Conservation (phyloP, 2,329 filamentous ascomycete species). For the Neofusicoccum sp. region DNA sequence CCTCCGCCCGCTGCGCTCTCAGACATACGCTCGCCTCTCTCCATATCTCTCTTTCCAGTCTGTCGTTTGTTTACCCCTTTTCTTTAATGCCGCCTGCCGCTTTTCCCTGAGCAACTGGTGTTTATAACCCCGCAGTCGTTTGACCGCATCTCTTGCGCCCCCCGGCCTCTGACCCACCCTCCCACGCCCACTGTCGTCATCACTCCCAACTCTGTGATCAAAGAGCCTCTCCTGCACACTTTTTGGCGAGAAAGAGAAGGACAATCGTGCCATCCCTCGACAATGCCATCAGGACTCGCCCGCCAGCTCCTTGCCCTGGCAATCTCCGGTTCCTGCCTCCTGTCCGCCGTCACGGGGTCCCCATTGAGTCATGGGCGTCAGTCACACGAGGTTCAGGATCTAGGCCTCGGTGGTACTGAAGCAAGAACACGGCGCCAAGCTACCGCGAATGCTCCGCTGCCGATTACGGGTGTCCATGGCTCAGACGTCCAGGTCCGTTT, state of each 20-base stretch:
- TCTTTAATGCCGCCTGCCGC: not conserved
- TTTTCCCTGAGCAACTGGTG: too few species aligned
- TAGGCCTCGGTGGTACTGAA: not conserved
- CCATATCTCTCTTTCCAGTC: conserved; percentile 8
- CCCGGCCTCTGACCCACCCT: not conserved
- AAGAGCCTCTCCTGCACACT: not conserved
- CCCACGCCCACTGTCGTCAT: not conserved
- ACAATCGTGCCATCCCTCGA: not conserved
- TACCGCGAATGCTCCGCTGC: conserved; percentile 17
- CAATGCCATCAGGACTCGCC: not conserved
- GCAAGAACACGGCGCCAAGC: not conserved
- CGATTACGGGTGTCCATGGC: conserved; percentile 23
- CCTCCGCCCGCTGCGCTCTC: not conserved
- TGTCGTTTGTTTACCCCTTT: conserved; percentile 7
- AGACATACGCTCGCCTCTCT: not conserved
- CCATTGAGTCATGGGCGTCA: not conserved
- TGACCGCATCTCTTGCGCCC: not conserved
- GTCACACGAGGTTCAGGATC: not conserved
- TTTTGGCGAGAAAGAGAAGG: too few species aligned
- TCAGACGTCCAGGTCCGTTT: conserved; percentile 47
- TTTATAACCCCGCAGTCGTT: not conserved
- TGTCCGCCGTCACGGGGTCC: not conserved
- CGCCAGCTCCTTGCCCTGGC: conserved; percentile 6
- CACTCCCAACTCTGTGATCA: not conserved
- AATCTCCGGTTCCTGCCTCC: conserved; percentile 2